phyloP scores from a whole-genome alignment of 139 green algal genomes.

The Chlamydomonas sp. region DNA sequence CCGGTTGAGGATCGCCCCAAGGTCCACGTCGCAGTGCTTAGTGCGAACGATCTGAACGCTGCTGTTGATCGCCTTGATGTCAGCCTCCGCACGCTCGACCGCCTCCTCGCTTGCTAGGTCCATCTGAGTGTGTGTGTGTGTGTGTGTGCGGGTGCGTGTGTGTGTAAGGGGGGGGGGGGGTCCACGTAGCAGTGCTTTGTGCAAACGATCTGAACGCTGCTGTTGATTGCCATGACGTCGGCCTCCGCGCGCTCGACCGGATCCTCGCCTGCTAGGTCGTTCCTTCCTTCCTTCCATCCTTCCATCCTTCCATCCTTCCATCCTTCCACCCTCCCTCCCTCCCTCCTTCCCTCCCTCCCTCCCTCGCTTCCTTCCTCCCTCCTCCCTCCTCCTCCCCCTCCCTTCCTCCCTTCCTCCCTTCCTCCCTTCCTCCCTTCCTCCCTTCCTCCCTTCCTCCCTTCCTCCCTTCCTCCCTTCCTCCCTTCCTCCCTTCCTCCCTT shows the following conservation, averaged over 20 bases:
- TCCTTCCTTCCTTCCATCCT: too few relatives aligned
- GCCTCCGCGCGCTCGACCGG: constrained; percentile 33
- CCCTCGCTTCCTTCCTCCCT: too few relatives aligned
- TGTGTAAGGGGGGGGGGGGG: not conserved
- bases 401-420: too few relatives aligned
- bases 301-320: too few relatives aligned
- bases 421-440: too few relatives aligned
- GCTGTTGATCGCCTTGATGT: constrained; percentile 62
- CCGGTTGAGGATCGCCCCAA: constrained; percentile 55
- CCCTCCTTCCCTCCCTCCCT: too few relatives aligned
- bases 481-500: too few relatives aligned
- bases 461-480: too few relatives aligned
- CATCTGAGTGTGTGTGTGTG: constrained; percentile 33
- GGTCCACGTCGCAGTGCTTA: constrained; percentile 50
- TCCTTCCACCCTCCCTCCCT: too few relatives aligned
- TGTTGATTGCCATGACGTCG: constrained; percentile 58
- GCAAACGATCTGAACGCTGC: constrained; percentile 43
- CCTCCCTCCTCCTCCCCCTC: too few relatives aligned
- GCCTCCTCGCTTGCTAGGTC: constrained; percentile 56
- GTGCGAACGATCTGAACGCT: constrained; percentile 54
- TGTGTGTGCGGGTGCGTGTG: not conserved
- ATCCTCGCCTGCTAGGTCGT: constrained; percentile 50
- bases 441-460: too few relatives aligned
- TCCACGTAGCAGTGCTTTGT: constrained; percentile 20
- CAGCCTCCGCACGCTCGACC: constrained; percentile 28